Base-by-base conservation (phyloP, 208 protist species). In the Tritrichomonas foetus region DNA sequence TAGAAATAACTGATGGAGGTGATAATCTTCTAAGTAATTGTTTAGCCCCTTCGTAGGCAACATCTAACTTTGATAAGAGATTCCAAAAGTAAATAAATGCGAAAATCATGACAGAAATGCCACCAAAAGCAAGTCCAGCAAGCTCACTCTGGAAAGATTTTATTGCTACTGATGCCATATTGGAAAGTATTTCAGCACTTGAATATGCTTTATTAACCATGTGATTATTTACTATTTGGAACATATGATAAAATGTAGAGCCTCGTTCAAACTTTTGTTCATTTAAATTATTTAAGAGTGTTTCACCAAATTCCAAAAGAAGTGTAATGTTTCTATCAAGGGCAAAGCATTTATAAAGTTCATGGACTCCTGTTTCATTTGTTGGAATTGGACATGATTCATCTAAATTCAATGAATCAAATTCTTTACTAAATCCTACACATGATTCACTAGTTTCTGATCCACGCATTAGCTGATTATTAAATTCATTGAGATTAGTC, bases 1-100 rank as follows among this genome's bases (percentile, higher is more conserved):
- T 47, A n/a, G 3, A 30, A 49, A 41, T n/a, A 3, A 82, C 16
- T 27, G 25, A 22, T 27, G n/a, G 11, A 36, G 33, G 74, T 22
- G 74, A 14, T 50, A 82, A 14, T 82, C 74, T 82, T 82, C 74
- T 82, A n/a, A 82, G n/a, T 53, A n/a, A 36, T 82, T 50, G 41
- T 8, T 50, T n/a, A n/a, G n/a, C 74, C n/a, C 74, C 74, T 49
- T 82, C 14, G 20, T 50, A 82, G 33, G 44, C 41, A 36, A n/a
- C 41, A 20, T 75, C 69, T 13, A 75, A 47, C 41, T 36, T 75
- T 27, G 33, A 47, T 27, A 75, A 75, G 20, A 44, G 33, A 75
- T 47, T 11, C 69, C 69, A 75, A 44, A 75, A n/a, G 22, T 36
- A 36, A 27, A 72, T 72, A 36, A 36, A 47, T 44, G 44, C 41